Evolutionary conservation across 768 basidiomycete species (phyloP).

Genomic region (Tricholoma flavovirens): DNA sequence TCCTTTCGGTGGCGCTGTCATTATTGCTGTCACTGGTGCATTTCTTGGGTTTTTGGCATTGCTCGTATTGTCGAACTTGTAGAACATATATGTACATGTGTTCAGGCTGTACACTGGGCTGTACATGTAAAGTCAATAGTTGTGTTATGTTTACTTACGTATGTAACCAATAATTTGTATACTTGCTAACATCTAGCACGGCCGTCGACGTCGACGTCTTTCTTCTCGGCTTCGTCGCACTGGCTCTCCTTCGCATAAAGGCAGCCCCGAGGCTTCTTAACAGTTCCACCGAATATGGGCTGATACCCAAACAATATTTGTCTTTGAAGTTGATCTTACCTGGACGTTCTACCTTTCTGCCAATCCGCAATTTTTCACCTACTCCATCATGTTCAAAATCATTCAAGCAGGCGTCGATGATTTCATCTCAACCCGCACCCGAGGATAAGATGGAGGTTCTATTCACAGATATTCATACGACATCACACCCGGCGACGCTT

Average conservation of each 20-base stretch:
- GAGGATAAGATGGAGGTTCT: constrained; percentile 11
- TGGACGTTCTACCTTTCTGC: constrained; percentile 10
- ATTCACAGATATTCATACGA: constrained; percentile 5
- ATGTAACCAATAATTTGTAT: no score
- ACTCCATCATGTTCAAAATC: constrained; percentile 9
- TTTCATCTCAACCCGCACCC: neutral
- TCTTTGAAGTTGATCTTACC: neutral
- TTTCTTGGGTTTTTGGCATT: no score
- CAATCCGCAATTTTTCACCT: constrained; percentile 13
- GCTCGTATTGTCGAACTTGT: no score
- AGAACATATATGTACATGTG: no score
- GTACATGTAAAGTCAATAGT: no score
- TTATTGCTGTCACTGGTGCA: no score
- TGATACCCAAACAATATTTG: neutral
- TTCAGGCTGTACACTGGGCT: no score
- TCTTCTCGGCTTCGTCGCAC: neutral
- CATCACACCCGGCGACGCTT: neutral
- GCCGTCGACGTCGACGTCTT: neutral
- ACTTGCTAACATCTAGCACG: no score
- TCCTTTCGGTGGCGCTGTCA: no score
- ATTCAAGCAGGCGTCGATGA: constrained; percentile 6
- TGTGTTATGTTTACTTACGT: no score
- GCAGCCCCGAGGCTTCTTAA: neutral
- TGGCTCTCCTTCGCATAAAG: neutral
- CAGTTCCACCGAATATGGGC: neutral